These are phyloP conservation scores for Ceratocystis eucalypticola DNA, from an alignment of 2,329 filamentous ascomycete species.

Conservation along the genomic window DNA sequence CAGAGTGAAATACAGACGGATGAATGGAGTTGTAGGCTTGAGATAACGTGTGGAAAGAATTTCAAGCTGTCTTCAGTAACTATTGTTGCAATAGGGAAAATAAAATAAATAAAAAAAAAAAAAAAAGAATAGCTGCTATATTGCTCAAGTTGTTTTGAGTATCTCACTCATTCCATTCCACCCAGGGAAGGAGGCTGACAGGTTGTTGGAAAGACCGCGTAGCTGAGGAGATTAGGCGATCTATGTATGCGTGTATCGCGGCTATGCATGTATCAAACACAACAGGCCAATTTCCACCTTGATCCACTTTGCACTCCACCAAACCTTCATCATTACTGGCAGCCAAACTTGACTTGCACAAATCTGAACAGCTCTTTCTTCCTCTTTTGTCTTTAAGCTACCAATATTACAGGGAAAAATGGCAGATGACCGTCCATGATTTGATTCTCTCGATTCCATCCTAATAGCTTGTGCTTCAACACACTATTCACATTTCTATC, in stretches of 20 bases:
- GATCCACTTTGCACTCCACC: slow-evolving; percentile 9
- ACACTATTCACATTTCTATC: not conserved
- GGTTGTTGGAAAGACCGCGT: not conserved
- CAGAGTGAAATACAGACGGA: not conserved
- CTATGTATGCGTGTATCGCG: not conserved
- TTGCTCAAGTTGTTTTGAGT: not conserved
- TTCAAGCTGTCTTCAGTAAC: too few relatives aligned
- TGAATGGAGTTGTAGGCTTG: not conserved
- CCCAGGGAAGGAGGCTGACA: slow-evolving; percentile 1
- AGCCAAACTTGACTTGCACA: not conserved
- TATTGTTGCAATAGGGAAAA: not conserved
- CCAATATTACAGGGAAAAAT: not conserved
- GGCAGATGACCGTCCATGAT: not conserved
- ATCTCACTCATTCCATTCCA: not conserved
- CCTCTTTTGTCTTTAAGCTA: not conserved
- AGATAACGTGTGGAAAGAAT: too few relatives aligned
- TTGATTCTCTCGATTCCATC: not conserved
- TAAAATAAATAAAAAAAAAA: not conserved
- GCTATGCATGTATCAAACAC: not conserved
- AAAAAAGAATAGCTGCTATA: not conserved
- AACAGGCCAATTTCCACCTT: not conserved
- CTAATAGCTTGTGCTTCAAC: not conserved
- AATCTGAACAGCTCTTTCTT: not conserved
- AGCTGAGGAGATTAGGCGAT: slow-evolving; percentile 2
- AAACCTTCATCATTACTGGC: not conserved